Evolutionary conservation across 2,329 filamentous ascomycete species (phyloP), one percentile per base, ranked within the genome.

Genomic region (Daldinia sp.): DNA sequence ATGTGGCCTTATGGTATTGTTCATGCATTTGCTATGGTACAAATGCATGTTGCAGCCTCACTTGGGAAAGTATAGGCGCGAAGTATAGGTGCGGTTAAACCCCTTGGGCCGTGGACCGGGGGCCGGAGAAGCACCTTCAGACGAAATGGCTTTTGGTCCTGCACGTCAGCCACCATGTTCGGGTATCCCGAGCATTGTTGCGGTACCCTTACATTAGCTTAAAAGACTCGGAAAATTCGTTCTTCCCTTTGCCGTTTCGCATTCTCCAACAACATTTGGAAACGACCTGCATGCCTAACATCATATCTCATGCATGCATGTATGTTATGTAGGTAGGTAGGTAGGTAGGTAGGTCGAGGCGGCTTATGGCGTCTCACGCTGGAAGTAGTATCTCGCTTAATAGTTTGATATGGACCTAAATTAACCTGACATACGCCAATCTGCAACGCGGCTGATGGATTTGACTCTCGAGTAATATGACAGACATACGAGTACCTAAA

Each of bases 131-230:
- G 65, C 65, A 66, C 48, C 4, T 63, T 64, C 54, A n/a, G 54
- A 58, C 42, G 28, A 55, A 30, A 55, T 42, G n/a, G n/a, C n/a
- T 20, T 20, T 35, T 35, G 20, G 20, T 23, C 26, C 48, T 75
- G 75, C 74, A 76, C 71, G 73, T 76, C 72, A 72, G 73, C 74
- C 73, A 72, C 73, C 71, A 71, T 68, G 28, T 69, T 71, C 76
- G 76, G 76, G 37, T 66, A 67, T 69, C 61, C 76, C 76, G 63
- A 71, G 63, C 26, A 20, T 51, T 30, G 12, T 10, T 50, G 46
- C 3, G 3, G 30, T 23, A 18, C 5, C 26, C 7, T 48, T 51
- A 28, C 35, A 51, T 18, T 44, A 60, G 44, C 59, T 63, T 73
- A 72, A 71, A 74, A 50, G 54, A n/a, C n/a, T 46, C 69, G 69